Conservation (phyloP, 208 protist genomes). For the Acanthamoeba sp. region DNA sequence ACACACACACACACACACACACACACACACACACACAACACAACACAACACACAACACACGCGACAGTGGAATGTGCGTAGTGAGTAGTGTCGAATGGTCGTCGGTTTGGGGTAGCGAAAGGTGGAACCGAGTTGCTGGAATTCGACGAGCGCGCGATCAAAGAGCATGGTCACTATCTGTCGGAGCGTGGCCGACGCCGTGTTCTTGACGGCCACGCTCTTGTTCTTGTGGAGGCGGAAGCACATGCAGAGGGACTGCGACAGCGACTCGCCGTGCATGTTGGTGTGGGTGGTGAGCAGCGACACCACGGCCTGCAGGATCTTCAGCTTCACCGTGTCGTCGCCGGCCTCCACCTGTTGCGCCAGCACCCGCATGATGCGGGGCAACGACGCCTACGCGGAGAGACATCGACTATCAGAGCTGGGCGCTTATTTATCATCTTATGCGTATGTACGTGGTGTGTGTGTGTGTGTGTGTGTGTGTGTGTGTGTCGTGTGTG, state of each 20-base stretch:
- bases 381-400: slow-evolving; percentile 18
- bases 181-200: slow-evolving; percentile 69
- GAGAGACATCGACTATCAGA: neutral
- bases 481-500: too few relatives aligned
- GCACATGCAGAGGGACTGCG: slow-evolving; percentile 73
- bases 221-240: slow-evolving; percentile 77
- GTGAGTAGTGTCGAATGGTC: neutral
- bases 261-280: slow-evolving; percentile 62
- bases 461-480: too few relatives aligned
- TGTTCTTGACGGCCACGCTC: slow-evolving; percentile 73
- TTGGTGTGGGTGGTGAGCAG: slow-evolving; percentile 61
- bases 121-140: slow-evolving; percentile 33
- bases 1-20: neutral
- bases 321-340: slow-evolving; percentile 69
- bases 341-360: slow-evolving; percentile 43
- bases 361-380: slow-evolving; percentile 64
- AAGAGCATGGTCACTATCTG: slow-evolving; percentile 77
- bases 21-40: neutral
- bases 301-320: slow-evolving; percentile 57
- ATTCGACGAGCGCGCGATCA: slow-evolving; percentile 68
- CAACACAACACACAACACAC: neutral
- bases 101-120: neutral
- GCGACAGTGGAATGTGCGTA: neutral
- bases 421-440: neutral
- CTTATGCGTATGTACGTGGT: neutral